Evolutionary conservation across 805 yeast genomes (phyloP), one percentile per base, ranked within the genome.

Genomic region (Candida palmyrensis): DNA sequence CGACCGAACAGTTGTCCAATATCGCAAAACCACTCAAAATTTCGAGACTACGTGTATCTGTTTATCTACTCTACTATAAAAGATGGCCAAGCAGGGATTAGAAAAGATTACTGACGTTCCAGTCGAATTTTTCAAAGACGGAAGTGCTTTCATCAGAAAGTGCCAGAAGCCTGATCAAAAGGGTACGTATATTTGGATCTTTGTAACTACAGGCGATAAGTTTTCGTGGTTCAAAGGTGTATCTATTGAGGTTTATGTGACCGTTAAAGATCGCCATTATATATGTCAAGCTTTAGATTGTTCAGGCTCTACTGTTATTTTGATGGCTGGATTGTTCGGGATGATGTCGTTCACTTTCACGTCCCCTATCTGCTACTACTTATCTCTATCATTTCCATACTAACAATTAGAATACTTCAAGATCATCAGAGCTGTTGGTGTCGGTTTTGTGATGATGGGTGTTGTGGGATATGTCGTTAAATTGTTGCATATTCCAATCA

Each of bases 361-460:
- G 23, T 17, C 32, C 32, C 22, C 13, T 21, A 29, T n/a, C 15
- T 18, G n/a, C n/a, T n/a, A n/a, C n/a, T n/a, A n/a, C n/a, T n/a
- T 29, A 7, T 29, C n/a, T 21, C 14, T 20, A 13, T 29, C 32
- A 21, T 29, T 18, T 16, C 4, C 21, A 6, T 36, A 35, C 45
- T 42, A 40, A 40, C 44, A 27, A 17, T 21, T 15, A 75, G 98
- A 90, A 66, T 90, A 85, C 72, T 50, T 79, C 39, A 82, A 82
- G 62, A 83, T 90, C 55, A 75, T 92, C 44, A 83, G 92, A 65
- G 97, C 97, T 33, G 97, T 90, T 33, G 97, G 97, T 51, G 73
- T 89, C 43, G 98, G 98, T 47, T 90, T 90, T 66, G 70, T 90
- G 49, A 90, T 90, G 77, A 92, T 90, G 89, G 98, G 98, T 55